phyloP scores from a whole-genome alignment of 345 rosid species.

The Geranium rotundifolium region DNA sequence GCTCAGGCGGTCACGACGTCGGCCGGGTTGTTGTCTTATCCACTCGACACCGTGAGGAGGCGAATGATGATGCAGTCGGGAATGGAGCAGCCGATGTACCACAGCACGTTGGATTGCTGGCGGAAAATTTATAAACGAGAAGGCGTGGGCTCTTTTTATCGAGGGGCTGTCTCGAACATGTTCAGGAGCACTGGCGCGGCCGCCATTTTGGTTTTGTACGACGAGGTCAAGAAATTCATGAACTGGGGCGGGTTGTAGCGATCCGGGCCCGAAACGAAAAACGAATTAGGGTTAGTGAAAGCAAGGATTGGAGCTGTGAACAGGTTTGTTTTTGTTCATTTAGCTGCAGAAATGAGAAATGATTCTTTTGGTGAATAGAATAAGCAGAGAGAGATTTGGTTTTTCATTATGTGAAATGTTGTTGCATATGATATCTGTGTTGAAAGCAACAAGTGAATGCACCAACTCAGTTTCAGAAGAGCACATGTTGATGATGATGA shows the following conservation, averaged over 20 bases:
- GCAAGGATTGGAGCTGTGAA: no score
- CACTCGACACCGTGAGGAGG: constrained; percentile 79
- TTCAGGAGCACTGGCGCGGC: constrained; percentile 90
- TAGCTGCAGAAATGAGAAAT: no score
- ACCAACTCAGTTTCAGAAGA: no score
- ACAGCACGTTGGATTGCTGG: constrained; percentile 72
- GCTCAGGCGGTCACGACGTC: constrained; percentile 88
- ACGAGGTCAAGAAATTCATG: constrained; percentile 81
- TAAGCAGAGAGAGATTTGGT: no score
- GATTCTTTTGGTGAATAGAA: no score
- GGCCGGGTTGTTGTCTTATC: constrained; percentile 80
- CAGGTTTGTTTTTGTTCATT: no score
- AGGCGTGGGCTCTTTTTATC: constrained; percentile 73
- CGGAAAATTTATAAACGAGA: constrained; percentile 57
- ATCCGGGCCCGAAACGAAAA: no score
- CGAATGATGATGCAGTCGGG: constrained; percentile 99
- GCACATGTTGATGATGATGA: no score
- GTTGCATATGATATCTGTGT: no score
- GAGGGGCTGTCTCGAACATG: constrained; percentile 75
- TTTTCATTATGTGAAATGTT: no score
- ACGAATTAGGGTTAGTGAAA: no score
- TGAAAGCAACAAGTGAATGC: no score
- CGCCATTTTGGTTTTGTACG: constrained; percentile 81
- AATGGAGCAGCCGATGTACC: constrained; percentile 59
- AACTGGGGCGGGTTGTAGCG: constrained; percentile 51